Percentiles rank a stretch among this genome's conserved stretches.
Evolutionary conservation across 768 basidiomycete species (phyloP).

Genomic region (Mycena belliarum): DNA sequence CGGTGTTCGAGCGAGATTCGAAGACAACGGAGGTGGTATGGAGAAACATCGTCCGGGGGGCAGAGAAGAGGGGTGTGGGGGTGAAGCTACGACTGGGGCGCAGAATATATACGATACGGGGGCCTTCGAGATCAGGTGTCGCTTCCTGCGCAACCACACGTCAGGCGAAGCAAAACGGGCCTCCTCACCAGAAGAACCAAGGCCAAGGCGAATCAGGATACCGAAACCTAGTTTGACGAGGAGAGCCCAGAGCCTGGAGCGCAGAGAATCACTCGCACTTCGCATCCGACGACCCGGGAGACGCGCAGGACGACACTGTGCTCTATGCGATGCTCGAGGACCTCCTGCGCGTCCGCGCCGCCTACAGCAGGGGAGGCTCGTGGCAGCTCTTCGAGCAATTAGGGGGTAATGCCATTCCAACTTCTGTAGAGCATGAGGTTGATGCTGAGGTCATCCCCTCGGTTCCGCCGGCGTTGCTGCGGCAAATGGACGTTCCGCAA

Average conservation of each 20-base stretch:
- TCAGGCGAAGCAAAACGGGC: neutral
- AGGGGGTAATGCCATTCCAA: neutral
- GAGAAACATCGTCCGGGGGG: neutral
- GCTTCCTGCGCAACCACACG: neutral
- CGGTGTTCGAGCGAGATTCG: conserved; percentile 3
- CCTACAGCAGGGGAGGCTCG: neutral
- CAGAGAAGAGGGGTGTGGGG: too few relatives aligned
- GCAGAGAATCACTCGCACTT: neutral
- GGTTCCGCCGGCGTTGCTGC: neutral
- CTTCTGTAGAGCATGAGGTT: neutral
- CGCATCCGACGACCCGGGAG: neutral
- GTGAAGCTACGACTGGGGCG: too few relatives aligned
- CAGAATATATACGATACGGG: neutral
- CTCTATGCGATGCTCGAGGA: neutral
- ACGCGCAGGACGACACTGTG: neutral
- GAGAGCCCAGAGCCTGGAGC: neutral
- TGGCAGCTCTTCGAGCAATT: neutral
- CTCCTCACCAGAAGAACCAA: neutral
- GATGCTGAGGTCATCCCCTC: neutral
- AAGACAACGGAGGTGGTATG: conserved; percentile 10
- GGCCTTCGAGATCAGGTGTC: neutral
- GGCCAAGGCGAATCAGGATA: too few relatives aligned
- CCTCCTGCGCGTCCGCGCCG: neutral
- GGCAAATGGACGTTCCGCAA: too few relatives aligned
- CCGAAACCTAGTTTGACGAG: neutral